Evolutionary conservation across 2,329 filamentous ascomycete genomes (phyloP), one percentile per base, ranked within the genome.

Genomic region (Hyphodiscus sp.): DNA sequence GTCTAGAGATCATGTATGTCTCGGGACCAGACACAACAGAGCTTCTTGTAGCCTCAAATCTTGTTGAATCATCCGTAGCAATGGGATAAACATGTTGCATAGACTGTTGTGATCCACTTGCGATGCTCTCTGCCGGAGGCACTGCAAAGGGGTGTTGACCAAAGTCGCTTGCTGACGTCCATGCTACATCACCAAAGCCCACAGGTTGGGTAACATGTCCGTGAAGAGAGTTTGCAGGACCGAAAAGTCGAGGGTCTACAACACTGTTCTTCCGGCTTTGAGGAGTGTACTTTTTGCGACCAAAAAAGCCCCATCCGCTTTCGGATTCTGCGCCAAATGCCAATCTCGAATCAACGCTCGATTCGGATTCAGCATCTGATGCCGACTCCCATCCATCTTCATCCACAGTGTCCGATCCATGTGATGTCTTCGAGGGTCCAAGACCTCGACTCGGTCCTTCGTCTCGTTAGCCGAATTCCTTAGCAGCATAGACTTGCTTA

Each of bases 1-100:
- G 80, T 43, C 80, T 76, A 16, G 70, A 66, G 18, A 68, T 71
- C 20, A 71, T 68, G 2, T 74, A 66, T 8, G 73, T 64, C 44
- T 74, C 70, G 51, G 47, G 69, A n/a, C 52, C 69, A 53, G 74
- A 74, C 15, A 74, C 67, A n/a, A 74, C 65, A 41, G 81, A 80
- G 20, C 71, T 74, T 30, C 76, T 74, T 23, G 70, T 72, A 47
- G 76, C 79, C 58, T 89, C 84, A 60, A 85, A 85, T 23, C 72
- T 75, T 19, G 71, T 74, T 7, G 83, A 81, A 58, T 91, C 87
- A 2, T 78, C 78, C 1, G 85, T 85, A 4, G 85, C 80, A 30
- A 85, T 72, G 8, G 88, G 82, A 60, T 84, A 85, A 33, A 89
- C 79, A 29, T 80, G 76, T 63, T 85, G 83, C 70, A 89, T 72